Percentiles rank a stretch among this genome's conserved stretches.
Conservation (phyloP, 148 eudicot species). For the Rhododendron griersonianum region DNA sequence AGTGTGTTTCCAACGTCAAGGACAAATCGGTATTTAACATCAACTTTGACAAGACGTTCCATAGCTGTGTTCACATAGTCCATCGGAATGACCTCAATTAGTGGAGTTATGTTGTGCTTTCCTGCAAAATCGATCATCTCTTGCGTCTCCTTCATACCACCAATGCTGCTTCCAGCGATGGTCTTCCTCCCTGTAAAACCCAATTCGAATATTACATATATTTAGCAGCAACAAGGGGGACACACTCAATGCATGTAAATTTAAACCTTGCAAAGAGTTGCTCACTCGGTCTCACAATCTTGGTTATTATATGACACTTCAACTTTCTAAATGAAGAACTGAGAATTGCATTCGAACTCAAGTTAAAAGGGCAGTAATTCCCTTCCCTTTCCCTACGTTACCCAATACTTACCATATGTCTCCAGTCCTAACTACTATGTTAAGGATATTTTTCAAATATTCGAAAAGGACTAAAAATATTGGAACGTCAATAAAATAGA, state of each 20-base stretch:
- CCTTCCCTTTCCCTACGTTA: not conserved
- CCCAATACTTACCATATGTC: not conserved
- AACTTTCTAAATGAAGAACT: no score
- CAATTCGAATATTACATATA: not conserved
- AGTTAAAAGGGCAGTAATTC: no score
- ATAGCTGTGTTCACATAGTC: constrained; percentile 3
- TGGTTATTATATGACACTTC: not conserved
- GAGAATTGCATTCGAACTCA: no score
- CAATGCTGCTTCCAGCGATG: not conserved
- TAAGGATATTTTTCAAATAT: not conserved
- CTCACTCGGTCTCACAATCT: not conserved
- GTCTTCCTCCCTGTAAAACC: not conserved
- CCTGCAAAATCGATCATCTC: not conserved
- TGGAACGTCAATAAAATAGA: not conserved
- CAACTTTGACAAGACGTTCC: not conserved
- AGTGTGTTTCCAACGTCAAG: not conserved
- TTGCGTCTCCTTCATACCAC: not conserved
- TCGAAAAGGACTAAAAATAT: not conserved
- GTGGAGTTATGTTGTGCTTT: not conserved
- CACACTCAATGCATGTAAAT: not conserved
- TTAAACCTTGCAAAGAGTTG: not conserved
- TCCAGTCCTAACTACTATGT: not conserved
- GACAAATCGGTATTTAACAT: constrained; percentile 5
- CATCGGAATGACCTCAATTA: not conserved
- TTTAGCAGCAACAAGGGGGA: not conserved